Evolutionary conservation across 2,329 filamentous ascomycete species (phyloP).

Genomic region (Colletotrichum salicis): DNA sequence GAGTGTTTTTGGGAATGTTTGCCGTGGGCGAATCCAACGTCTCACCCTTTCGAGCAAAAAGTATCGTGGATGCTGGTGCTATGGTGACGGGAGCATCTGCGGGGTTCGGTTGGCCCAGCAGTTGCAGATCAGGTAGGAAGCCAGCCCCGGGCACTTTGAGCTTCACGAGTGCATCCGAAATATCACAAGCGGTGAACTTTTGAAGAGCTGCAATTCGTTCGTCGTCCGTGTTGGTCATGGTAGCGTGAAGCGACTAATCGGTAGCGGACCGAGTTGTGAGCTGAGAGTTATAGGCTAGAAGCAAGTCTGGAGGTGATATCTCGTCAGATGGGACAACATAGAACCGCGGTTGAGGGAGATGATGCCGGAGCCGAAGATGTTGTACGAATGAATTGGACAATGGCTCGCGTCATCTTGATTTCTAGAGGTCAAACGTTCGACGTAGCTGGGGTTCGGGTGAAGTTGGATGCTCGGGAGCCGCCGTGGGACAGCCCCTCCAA

Average conservation of each 20-base stretch:
- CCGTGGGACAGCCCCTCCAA: conserved; percentile 42
- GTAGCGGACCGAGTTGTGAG: not conserved
- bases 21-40: conserved; percentile 43
- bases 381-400: not conserved
- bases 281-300: not conserved
- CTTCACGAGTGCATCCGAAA: conserved; percentile 79
- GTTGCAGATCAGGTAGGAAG: conserved; percentile 68
- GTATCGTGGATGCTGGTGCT: conserved; percentile 68
- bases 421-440: conserved; percentile 34
- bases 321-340: not conserved
- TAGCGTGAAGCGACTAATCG: not conserved
- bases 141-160: conserved; percentile 74
- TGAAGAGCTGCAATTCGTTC: conserved; percentile 41
- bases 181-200: conserved; percentile 62
- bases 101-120: conserved; percentile 44
- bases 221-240: conserved; percentile 37
- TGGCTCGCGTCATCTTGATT: conserved; percentile 26
- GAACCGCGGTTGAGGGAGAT: not conserved
- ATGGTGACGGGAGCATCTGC: conserved; percentile 48
- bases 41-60: conserved; percentile 70
- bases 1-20: conserved; percentile 68
- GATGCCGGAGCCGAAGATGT: not conserved
- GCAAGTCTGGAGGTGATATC: not conserved
- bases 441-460: conserved; percentile 36
- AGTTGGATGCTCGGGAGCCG: conserved; percentile 39